Evolutionary conservation across 2,329 filamentous ascomycete genomes (phyloP), one percentile per base, ranked within the genome.

Genomic region (Endocalyx cinctus): DNA sequence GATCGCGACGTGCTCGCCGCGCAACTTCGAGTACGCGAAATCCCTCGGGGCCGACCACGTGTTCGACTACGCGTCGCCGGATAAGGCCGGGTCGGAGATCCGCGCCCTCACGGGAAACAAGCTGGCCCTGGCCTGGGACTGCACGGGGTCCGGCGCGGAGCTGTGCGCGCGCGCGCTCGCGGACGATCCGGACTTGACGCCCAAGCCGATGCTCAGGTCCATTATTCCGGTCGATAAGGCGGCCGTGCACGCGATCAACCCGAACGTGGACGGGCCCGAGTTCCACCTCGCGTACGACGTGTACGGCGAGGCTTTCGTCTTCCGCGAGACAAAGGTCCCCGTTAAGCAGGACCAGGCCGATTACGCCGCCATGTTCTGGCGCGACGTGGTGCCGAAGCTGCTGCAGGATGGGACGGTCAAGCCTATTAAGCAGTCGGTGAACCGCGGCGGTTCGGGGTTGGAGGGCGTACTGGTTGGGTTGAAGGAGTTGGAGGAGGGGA

Each of bases 191-290:
- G 54, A 57, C 4, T 62, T 62, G 16, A 15, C 17, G 12, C 48
- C 52, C 16, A 69, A 68, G 50, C 55, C 56, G 10, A 53, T 60
- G 14, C 54, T 74, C 18, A 54, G 71, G 5, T 38, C 50, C 8
- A 50, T 63, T 11, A 35, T 58, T 4, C 47, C 58, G 12, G 58
- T 64, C 20, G 53, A 61, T 0, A n/a, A n/a, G n/a, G n/a, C n/a
- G n/a, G n/a, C n/a, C n/a, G 56, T 71, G 11, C 46, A 57, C 11
- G 63, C 66, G 26, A 62, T 70, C 10, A 29, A 29, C 27, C 27
- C 27, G 16, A 8, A 11, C 27, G 27, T 10, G 42, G 23, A 4
- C 23, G 47, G 44, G 5, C 46, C 48, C 5, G 39, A 42, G 6
- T 27, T 33, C 10, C 64, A 63, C 1, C 34, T 70, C 3, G 63